Evolutionary conservation across 768 basidiomycete genomes (phyloP).

Genomic region (Russula abietina): DNA sequence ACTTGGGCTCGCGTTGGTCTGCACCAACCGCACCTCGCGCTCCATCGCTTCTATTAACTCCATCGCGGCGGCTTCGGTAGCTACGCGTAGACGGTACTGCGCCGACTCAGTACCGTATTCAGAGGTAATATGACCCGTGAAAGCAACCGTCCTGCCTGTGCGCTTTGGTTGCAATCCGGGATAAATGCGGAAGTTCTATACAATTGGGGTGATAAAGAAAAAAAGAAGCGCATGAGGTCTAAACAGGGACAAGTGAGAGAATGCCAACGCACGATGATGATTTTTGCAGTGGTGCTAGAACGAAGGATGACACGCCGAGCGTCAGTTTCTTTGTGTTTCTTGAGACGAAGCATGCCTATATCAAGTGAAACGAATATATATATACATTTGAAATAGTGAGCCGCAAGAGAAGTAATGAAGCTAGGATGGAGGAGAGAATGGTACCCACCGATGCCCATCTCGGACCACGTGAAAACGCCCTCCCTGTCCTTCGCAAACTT

Average conservation of each 20-base stretch:
- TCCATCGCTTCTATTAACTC: constrained; percentile 56
- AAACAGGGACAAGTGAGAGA: constrained; percentile 7
- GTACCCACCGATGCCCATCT: constrained; percentile 59
- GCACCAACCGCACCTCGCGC: constrained; percentile 51
- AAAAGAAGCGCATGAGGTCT: background rate
- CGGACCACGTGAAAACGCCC: constrained; percentile 48
- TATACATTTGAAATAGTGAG: background rate
- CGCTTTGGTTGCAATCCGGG: constrained; percentile 48
- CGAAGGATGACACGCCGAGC: constrained; percentile 59
- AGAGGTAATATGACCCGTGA: constrained; percentile 60
- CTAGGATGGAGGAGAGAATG: background rate
- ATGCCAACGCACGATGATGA: constrained; percentile 53
- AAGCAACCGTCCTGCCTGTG: constrained; percentile 49
- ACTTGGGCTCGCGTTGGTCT: constrained; percentile 32
- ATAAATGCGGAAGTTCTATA: constrained; percentile 78
- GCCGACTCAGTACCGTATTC: constrained; percentile 37
- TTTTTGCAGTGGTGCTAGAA: constrained; percentile 69
- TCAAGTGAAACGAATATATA: background rate
- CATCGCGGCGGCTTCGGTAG: constrained; percentile 51
- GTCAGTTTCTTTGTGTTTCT: constrained; percentile 62
- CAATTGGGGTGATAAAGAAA: too few species aligned
- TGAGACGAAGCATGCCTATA: constrained; percentile 61
- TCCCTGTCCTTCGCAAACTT: constrained; percentile 48
- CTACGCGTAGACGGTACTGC: constrained; percentile 57
- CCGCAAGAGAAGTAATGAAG: background rate